Percentiles rank a stretch among this genome's conserved stretches.
Conservation (phyloP, 2,329 filamentous ascomycete genomes). For the Penicillium glabrum region DNA sequence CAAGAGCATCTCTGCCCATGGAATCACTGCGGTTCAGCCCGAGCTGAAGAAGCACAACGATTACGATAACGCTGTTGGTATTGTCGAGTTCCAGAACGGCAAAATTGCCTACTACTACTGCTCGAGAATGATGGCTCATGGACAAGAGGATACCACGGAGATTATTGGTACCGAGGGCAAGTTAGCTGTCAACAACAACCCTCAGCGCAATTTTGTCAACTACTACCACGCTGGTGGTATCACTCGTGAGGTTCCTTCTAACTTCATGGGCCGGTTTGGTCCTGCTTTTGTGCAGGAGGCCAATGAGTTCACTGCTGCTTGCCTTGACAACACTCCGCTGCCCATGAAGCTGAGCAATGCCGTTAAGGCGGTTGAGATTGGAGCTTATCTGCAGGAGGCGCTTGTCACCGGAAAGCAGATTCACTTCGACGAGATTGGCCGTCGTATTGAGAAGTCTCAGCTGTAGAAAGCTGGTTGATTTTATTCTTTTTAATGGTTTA, state of each 20-base stretch:
- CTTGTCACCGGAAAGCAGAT: slow-evolving; percentile 56
- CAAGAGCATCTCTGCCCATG: slow-evolving; percentile 57
- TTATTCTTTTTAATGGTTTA: background rate
- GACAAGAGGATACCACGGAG: slow-evolving; percentile 66
- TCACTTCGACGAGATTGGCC: slow-evolving; percentile 57
- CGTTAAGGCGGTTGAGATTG: slow-evolving; percentile 60
- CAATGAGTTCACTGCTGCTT: slow-evolving; percentile 61
- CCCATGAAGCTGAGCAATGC: slow-evolving; percentile 59
- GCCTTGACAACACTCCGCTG: slow-evolving; percentile 56
- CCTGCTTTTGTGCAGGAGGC: slow-evolving; percentile 64
- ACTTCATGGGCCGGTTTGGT: slow-evolving; percentile 64
- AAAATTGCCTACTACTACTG: slow-evolving; percentile 65
- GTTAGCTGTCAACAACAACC: slow-evolving; percentile 60
- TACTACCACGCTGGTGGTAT: slow-evolving; percentile 56
- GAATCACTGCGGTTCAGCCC: slow-evolving; percentile 59
- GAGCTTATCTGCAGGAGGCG: slow-evolving; percentile 56
- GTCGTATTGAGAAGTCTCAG: slow-evolving; percentile 40
- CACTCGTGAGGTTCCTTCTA: slow-evolving; percentile 58
- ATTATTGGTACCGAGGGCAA: slow-evolving; percentile 67
- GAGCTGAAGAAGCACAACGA: slow-evolving; percentile 58
- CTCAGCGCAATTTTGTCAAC: slow-evolving; percentile 56
- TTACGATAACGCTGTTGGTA: slow-evolving; percentile 61
- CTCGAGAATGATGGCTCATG: slow-evolving; percentile 65
- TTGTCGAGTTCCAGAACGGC: slow-evolving; percentile 64
- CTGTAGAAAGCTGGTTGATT: slow-evolving; percentile 15